Evolutionary conservation across 2,329 filamentous ascomycete species (phyloP), one percentile per base, ranked within the genome.

Genomic region (Neofusicoccum parvum): DNA sequence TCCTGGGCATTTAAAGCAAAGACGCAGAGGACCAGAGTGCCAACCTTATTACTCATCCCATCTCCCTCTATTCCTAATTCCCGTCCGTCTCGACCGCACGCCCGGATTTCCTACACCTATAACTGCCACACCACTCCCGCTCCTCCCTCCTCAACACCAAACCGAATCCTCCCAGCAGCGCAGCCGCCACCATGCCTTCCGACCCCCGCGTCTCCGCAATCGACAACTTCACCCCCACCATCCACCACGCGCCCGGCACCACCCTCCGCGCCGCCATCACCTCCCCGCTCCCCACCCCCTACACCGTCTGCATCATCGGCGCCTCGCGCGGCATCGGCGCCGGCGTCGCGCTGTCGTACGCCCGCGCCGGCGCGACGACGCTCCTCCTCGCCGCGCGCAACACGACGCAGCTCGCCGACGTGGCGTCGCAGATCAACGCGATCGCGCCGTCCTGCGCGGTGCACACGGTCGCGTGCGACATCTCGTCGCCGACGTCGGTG

Each of bases 231-330:
- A 69, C 68, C 20, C 34, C 34, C 17, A 66, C 65, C 9, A 54
- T 76, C 2, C 81, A 82, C 71, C 73, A 77, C 62, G 81, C 86
- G 68, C 87, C 84, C 2, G 5, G 23, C 54, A 2, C 23, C 88
- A 88, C 71, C 78, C 81, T 53, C 0, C 78, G 75, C 66, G 87
- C 88, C 71, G 74, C 81, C 66, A 76, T 59, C 39, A 34, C 39
- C 14, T 9, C 15, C n/a, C 32, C 27, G 3, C 58, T 39, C 3
- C n/a, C 34, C 15, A n/a, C n/a, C 12, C 45, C 62, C 27, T 54
- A 74, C 65, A 65, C 65, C 39, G 67, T 77, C 20, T 48, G 75
- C n/a, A 69, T 77, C 37, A 75, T 75, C 10, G 75, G 75, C 23
- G 75, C 70, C 43, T 70, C 67, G 14, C 65, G 65, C 17, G 73